Evolutionary conservation across 129 eudicot genomes (phyloP).

Genomic region (Tanacetum coccineum): DNA sequence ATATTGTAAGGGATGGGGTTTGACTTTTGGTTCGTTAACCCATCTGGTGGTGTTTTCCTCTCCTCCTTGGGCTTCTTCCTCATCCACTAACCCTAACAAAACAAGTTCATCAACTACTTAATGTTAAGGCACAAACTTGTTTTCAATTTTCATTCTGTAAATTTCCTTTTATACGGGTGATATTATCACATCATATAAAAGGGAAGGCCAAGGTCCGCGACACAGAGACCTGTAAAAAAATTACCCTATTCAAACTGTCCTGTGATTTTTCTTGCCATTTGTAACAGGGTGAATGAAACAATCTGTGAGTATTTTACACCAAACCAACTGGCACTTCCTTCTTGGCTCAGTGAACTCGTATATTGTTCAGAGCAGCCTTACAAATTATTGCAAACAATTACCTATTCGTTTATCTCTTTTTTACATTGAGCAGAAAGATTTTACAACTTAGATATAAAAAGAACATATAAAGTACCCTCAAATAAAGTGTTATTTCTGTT

Average conservation of each 20-base stretch:
- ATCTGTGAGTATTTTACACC: slow-evolving; percentile 96
- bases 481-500: slow-evolving; percentile 81
- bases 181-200: background rate
- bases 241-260: slow-evolving; percentile 90
- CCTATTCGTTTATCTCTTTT: no score
- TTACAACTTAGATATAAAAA: background rate
- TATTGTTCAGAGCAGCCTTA: no score
- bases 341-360: slow-evolving; percentile 88
- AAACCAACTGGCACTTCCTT: slow-evolving; percentile 69
- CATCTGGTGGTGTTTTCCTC: no score
- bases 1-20: no score
- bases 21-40: no score
- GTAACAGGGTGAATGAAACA: slow-evolving; percentile 90
- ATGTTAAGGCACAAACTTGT: background rate
- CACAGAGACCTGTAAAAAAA: background rate
- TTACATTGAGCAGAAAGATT: slow-evolving; percentile 11
- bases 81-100: slow-evolving; percentile 78
- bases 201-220: background rate
- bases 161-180: background rate
- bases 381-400: no score
- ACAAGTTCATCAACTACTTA: background rate
- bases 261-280: slow-evolving; percentile 98
- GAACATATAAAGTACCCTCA: slow-evolving; percentile 44
- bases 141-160: background rate
- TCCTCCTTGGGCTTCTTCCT: slow-evolving; percentile 80